Evolutionary conservation across 495 filamentous ascomycete genomes (phyloP).

Genomic region (Lophium mytilinum): DNA sequence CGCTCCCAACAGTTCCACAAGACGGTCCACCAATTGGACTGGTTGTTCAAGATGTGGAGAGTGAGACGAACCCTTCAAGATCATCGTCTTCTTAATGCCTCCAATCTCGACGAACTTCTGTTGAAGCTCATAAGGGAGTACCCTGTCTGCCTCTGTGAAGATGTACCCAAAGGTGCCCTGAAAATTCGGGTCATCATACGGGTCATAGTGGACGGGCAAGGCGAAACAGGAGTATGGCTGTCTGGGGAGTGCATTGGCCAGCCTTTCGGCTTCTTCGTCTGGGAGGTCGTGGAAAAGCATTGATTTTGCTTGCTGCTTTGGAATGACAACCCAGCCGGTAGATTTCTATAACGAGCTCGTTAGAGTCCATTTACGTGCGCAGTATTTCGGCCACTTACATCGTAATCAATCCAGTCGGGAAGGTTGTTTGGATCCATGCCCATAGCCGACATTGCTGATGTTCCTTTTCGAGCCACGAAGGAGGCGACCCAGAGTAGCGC

Average conservation of each 20-base stretch:
- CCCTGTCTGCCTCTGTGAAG: neutral
- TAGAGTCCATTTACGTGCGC: too few species aligned
- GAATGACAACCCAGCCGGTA: neutral
- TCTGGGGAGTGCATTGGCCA: neutral
- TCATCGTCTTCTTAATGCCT: neutral
- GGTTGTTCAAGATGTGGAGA: constrained; percentile 1
- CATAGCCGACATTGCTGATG: too few species aligned
- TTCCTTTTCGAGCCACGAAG: too few species aligned
- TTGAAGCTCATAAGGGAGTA: neutral
- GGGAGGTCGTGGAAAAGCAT: constrained; percentile 3
- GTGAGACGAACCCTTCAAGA: neutral
- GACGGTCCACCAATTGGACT: neutral
- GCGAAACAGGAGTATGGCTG: neutral
- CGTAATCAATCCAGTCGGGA: too few species aligned
- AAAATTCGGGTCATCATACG: neutral
- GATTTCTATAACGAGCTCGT: neutral
- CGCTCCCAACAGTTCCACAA: neutral
- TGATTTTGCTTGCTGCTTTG: neutral
- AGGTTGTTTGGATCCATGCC: too few species aligned
- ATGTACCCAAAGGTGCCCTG: neutral
- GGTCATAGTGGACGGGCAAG: neutral
- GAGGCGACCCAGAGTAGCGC: constrained; percentile 25
- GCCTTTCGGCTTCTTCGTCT: neutral
- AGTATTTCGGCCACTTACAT: too few species aligned
- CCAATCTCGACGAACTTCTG: neutral